Conservation (phyloP, 1,284 basidiomycete species). For the Apiotrichum laibachii region DNA sequence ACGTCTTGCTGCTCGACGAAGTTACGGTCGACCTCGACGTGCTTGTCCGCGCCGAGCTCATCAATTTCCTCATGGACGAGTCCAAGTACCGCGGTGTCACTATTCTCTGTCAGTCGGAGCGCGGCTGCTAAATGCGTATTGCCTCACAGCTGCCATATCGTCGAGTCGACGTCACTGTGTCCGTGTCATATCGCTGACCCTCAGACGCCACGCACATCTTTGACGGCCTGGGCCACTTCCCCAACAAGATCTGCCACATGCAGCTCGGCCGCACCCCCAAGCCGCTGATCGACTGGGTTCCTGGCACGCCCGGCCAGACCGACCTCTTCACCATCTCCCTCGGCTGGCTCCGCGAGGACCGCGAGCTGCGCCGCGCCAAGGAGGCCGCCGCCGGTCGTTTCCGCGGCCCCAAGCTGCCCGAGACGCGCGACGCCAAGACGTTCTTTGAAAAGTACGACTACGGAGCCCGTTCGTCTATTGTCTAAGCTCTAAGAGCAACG, state of each 20-base stretch:
- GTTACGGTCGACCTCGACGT: conserved; percentile 99
- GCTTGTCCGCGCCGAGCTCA: conserved; percentile 84
- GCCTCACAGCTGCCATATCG: background rate
- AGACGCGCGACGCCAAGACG: conserved; percentile 65
- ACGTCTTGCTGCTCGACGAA: conserved; percentile 90
- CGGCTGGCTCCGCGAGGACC: conserved; percentile 80
- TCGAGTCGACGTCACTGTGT: too few relatives aligned
- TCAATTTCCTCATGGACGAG: conserved; percentile 82
- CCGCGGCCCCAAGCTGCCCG: conserved; percentile 67
- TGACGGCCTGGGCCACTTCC: conserved; percentile 80
- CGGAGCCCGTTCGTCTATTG: background rate
- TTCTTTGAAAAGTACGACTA: conserved; percentile 79
- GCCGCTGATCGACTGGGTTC: conserved; percentile 67
- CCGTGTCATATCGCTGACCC: background rate
- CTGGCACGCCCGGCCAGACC: conserved; percentile 48
- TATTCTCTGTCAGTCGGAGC: conserved; percentile 69
- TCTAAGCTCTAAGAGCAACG: background rate
- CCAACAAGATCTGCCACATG: conserved; percentile 87
- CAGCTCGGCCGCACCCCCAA: conserved; percentile 67
- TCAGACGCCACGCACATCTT: conserved; percentile 90
- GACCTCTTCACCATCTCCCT: conserved; percentile 71
- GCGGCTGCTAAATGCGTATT: background rate
- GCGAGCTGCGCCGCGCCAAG: conserved; percentile 62
- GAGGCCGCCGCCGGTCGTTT: conserved; percentile 58
- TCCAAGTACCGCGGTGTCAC: conserved; percentile 79